phyloP scores from a whole-genome alignment of 345 rosid genomes.

The Arabidopsis suecica region DNA sequence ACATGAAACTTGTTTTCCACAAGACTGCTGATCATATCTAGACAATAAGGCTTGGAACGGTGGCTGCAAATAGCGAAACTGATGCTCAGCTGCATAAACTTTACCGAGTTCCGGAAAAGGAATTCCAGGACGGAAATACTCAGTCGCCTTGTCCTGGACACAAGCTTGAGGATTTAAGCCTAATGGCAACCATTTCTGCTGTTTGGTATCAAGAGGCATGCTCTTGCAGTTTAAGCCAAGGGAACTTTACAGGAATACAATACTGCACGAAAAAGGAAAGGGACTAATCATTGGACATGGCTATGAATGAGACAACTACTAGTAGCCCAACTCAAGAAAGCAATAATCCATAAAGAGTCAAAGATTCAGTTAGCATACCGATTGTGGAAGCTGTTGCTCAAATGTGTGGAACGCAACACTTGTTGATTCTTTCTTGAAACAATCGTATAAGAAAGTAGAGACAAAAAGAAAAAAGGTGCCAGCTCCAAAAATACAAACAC shows the following conservation, averaged over 20 bases:
- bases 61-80: constrained; percentile 50
- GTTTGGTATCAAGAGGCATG: constrained; percentile 51
- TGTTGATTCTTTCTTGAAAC: constrained; percentile 50
- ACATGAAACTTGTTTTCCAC: constrained; percentile 42
- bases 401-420: constrained; percentile 44
- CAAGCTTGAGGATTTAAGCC: constrained; percentile 44
- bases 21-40: constrained; percentile 34
- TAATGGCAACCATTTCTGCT: constrained; percentile 54
- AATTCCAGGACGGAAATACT: constrained; percentile 41
- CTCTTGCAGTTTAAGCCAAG: constrained; percentile 55
- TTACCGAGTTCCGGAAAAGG: constrained; percentile 48
- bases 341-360: background rate
- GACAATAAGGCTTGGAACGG: constrained; percentile 47
- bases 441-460: constrained; percentile 45
- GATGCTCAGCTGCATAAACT: constrained; percentile 47
- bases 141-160: constrained; percentile 50
- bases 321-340: background rate
- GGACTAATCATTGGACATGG: constrained; percentile 46
- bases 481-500: constrained; percentile 50
- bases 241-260: constrained; percentile 43
- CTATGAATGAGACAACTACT: constrained; percentile 46
- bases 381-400: constrained; percentile 43
- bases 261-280: constrained; percentile 33
- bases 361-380: constrained; percentile 51
- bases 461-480: constrained; percentile 40